Percentiles rank a stretch among this genome's conserved stretches.
Evolutionary conservation across 116 monocot genomes (phyloP).

Genomic region (Dioscorea cayenensis): DNA sequence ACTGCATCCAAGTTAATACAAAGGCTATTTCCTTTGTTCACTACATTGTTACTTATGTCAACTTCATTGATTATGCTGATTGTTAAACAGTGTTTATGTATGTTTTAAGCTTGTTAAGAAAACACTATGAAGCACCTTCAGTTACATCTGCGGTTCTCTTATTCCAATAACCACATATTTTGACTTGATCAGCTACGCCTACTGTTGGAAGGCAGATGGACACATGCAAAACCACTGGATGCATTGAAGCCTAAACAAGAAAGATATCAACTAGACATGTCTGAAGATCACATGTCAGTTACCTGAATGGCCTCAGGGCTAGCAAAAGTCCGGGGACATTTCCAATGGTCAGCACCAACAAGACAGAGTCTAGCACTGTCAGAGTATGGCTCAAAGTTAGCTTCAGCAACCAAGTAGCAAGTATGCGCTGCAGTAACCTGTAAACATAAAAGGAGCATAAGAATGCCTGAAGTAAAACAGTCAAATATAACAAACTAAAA

Average conservation of each 20-base stretch:
- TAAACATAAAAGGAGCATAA: constrained; percentile 6
- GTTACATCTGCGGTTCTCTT: no score
- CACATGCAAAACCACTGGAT: background rate
- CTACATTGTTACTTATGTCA: no score
- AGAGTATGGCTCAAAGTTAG: constrained; percentile 77
- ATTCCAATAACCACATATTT: no score
- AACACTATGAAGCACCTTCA: no score
- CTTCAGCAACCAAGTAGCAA: constrained; percentile 93
- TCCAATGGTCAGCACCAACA: constrained; percentile 94
- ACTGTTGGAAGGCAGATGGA: background rate
- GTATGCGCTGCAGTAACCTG: constrained; percentile 90
- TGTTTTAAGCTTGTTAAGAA: no score
- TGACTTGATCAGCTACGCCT: no score
- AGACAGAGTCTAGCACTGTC: constrained; percentile 88
- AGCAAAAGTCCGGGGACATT: constrained; percentile 82
- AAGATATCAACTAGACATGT: background rate
- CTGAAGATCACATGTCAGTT: background rate
- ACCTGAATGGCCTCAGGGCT: constrained; percentile 98
- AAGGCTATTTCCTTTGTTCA: no score
- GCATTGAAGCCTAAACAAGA: background rate
- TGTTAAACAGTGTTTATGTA: no score
- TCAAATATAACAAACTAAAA: background rate
- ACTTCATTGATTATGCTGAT: no score
- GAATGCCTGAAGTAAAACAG: background rate
- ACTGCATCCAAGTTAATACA: no score